Base-by-base conservation (phyloP, 2,329 filamentous ascomycete genomes). In the Cladosporium sp. region DNA sequence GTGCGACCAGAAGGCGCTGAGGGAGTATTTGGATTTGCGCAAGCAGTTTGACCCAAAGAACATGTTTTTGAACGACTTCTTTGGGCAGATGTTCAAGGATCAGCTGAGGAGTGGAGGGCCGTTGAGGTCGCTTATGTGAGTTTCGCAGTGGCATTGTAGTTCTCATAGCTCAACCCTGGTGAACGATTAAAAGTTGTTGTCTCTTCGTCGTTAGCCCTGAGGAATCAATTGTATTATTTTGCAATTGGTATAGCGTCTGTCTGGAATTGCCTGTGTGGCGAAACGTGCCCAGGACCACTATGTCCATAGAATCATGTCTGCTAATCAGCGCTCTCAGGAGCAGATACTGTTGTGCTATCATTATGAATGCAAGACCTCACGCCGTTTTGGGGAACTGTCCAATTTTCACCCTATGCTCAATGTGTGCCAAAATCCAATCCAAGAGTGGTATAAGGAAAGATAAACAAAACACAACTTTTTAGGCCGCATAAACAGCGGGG, bases 31-130 rank as follows among this genome's bases (percentile, higher is more conserved):
- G 40, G 42, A 40, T 14, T 28, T 50, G 34, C 9, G 51, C 6
- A 55, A 56, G 58, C 28, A 36, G 25, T 56, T 59, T 43, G 51
- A 59, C 45, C 58, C 57, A 9, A 55, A 59, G 19, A 34, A 39
- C 14, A 55, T 56, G 51, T 59, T 56, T 42, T 11, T 59, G 11
- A 59, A 59, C 17, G 58, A 59, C 1, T 59, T 59, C 25, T 59
- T 59, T 20, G 19, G 12, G 51, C 14, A 52, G 14, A 50, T 59
- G 42, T 56, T 59, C 22, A 22, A 3, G 5, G 58, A 25, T 9
- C 38, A 45, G 22, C 37, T 59, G 34, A 38, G 37, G 20, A 34
- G 34, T 34, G n/a, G 14, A 20, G 36, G 49, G 19, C 9, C 36
- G 49, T 34, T 37, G 17, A 37, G 20, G 30, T 30, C 47, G 47